These are phyloP conservation scores for Eremochloa ophiuroides DNA, from an alignment of 176 grass and related monocot species.

Conservation along the genomic window DNA sequence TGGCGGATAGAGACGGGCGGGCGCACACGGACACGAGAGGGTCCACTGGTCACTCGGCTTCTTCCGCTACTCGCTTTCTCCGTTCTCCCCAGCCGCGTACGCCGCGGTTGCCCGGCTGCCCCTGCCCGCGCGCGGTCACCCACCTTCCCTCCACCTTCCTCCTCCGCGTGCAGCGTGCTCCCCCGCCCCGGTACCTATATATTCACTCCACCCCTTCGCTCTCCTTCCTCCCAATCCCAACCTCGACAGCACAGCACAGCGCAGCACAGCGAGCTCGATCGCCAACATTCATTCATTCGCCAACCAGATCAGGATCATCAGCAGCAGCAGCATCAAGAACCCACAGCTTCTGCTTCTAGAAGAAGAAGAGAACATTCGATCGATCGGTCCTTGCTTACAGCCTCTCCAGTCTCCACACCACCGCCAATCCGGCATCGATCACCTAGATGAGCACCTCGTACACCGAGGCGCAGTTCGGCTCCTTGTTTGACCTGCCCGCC, in stretches of 20 bases:
- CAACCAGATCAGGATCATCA: neutral
- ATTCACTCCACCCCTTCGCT: neutral
- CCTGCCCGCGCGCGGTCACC: slow-evolving; percentile 17
- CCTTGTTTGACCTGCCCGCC: slow-evolving; percentile 29
- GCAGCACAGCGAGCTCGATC: neutral
- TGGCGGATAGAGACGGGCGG: neutral
- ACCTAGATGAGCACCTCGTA: slow-evolving; percentile 28
- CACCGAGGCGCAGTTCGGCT: slow-evolving; percentile 23
- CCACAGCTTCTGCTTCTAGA: neutral
- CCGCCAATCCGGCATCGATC: too few relatives aligned
- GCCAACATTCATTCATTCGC: too few relatives aligned
- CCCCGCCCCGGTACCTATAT: slow-evolving; percentile 12
- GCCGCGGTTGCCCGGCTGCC: slow-evolving; percentile 44
- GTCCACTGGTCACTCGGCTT: neutral
- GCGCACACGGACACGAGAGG: too few relatives aligned
- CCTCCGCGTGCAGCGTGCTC: slow-evolving; percentile 23
- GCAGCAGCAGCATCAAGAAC: neutral
- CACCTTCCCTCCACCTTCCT: slow-evolving; percentile 11
- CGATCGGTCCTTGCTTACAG: neutral
- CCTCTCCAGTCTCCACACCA: too few relatives aligned
- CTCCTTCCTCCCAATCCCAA: neutral
- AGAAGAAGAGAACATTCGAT: neutral
- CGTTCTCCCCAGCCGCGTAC: slow-evolving; percentile 65
- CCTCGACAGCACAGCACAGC: neutral
- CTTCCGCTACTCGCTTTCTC: slow-evolving; percentile 39